phyloP scores from a whole-genome alignment of 192 early-diverging fungal species.

The Coemansia sp. region DNA sequence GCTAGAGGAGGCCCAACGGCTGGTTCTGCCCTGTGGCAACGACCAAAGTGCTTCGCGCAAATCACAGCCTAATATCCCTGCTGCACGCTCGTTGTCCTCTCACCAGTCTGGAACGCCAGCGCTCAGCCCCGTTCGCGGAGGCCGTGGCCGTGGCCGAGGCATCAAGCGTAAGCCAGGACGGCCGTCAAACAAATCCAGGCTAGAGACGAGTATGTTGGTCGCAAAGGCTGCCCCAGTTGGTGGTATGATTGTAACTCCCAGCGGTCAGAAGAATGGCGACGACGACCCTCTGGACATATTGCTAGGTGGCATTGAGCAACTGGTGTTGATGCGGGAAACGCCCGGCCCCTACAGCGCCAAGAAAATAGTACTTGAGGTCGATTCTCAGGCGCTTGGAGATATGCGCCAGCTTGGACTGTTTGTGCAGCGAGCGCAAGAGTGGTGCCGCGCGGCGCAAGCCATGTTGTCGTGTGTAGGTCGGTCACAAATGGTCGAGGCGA shows the following conservation, averaged over 20 bases:
- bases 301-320: conserved; percentile 33
- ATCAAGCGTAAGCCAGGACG: conserved; percentile 15
- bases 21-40: conserved; percentile 23
- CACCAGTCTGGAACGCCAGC: not conserved
- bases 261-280: not conserved
- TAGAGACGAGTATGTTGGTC: conserved; percentile 7
- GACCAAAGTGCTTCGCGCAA: not conserved
- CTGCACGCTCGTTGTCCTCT: not conserved
- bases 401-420: conserved; percentile 55
- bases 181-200: conserved; percentile 10
- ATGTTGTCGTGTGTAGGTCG: conserved; percentile 40
- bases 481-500: conserved; percentile 22
- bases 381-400: conserved; percentile 42
- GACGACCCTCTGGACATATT: conserved; percentile 20
- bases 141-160: conserved; percentile 24
- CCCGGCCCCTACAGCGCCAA: conserved; percentile 2
- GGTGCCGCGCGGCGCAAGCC: conserved; percentile 51
- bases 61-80: not conserved
- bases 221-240: not conserved
- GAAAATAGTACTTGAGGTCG: conserved; percentile 14
- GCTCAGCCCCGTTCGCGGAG: not conserved
- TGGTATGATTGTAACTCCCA: conserved; percentile 4
- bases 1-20: conserved; percentile 53
- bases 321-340: conserved; percentile 19
- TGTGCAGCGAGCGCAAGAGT: conserved; percentile 47